Conservation (phyloP, 2,329 filamentous ascomycete species). For the Botrytis tulipae region DNA sequence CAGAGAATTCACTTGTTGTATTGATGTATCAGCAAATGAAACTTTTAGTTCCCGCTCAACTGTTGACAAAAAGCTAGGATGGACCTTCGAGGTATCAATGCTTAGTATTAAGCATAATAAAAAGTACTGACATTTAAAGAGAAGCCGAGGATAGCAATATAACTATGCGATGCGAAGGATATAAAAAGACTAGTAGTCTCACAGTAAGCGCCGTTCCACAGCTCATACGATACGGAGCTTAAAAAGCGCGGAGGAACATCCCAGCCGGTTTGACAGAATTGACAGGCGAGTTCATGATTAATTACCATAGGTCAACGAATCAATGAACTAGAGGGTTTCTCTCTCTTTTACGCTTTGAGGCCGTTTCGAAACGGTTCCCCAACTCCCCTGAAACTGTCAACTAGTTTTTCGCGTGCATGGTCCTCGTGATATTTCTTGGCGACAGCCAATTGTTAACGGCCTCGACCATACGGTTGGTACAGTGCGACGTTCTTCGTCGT, state of each 20-base stretch:
- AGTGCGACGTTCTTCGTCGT: constrained; percentile 5
- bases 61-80: not conserved
- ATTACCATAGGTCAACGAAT: not conserved
- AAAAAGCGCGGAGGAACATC: not conserved
- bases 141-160: not conserved
- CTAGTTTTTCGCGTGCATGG: not conserved
- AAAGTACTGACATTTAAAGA: not conserved
- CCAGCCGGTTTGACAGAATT: not conserved
- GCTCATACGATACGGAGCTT: not conserved
- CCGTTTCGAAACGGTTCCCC: constrained; percentile 16
- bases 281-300: not conserved
- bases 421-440: constrained; percentile 6
- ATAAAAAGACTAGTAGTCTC: not conserved
- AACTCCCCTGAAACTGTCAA: constrained; percentile 13
- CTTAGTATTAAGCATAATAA: not conserved
- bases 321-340: not conserved
- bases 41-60: not conserved
- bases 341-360: not conserved
- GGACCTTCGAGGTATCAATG: not conserved
- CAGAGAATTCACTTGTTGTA: not conserved
- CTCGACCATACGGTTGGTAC: not conserved
- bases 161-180: not conserved
- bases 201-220: not conserved
- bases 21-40: not conserved
- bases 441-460: not conserved